Conservation (phyloP, 352 stramenopile genomes). For the Albugo laibachii region DNA sequence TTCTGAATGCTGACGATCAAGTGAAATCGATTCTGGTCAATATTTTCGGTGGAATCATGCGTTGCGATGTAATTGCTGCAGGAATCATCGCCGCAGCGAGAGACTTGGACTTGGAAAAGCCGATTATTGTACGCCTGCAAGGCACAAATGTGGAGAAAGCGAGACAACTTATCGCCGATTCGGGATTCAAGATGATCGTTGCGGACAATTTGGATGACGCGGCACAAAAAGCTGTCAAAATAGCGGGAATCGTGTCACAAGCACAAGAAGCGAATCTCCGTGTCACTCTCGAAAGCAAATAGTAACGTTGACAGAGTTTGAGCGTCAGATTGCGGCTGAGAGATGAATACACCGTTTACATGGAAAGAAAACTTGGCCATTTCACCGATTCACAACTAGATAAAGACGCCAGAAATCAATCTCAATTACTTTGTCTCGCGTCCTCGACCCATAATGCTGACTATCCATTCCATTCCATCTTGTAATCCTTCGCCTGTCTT, state of each 20-base stretch:
- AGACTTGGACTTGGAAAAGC: constrained; percentile 92
- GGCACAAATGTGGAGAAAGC: constrained; percentile 94
- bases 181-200: constrained; percentile 88
- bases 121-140: constrained; percentile 95
- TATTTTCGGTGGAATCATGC: constrained; percentile 99
- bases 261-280: constrained; percentile 48
- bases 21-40: constrained; percentile 98
- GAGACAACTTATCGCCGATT: constrained; percentile 85
- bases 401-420: too few relatives aligned
- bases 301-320: too few relatives aligned
- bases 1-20: constrained; percentile 79
- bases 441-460: constrained; percentile 54
- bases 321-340: too few relatives aligned
- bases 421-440: constrained; percentile 42
- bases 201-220: constrained; percentile 91
- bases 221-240: constrained; percentile 88
- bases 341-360: too few relatives aligned
- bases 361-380: too few relatives aligned
- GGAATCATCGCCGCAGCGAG: constrained; percentile 94
- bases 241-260: constrained; percentile 62
- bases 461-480: constrained; percentile 78
- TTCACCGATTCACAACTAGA: too few relatives aligned
- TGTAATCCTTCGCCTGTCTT: constrained; percentile 81
- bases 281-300: constrained; percentile 8
- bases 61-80: constrained; percentile 91